These are phyloP conservation scores for Borealophlyctis nickersoniae DNA, from an alignment of 192 early-diverging fungal species.

Conservation along the genomic window DNA sequence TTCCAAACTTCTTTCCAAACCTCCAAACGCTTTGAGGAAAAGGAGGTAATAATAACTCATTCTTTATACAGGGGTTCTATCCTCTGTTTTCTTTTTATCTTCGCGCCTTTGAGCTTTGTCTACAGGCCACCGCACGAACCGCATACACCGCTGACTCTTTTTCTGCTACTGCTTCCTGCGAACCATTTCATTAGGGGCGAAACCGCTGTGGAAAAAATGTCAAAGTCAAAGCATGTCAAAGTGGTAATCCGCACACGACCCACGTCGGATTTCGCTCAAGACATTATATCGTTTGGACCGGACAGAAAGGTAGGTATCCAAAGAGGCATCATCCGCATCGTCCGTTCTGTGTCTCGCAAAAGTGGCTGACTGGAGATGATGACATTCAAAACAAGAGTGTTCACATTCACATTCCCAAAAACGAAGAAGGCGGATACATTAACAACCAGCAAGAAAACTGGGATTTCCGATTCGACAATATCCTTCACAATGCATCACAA, in stretches of 20 bases:
- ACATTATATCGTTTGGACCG: constrained; percentile 45
- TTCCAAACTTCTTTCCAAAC: no score
- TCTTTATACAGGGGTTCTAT: no score
- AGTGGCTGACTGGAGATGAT: background rate
- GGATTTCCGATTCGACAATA: constrained; percentile 60
- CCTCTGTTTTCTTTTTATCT: no score
- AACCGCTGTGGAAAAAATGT: background rate
- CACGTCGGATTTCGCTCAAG: constrained; percentile 52
- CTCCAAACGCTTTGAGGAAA: no score
- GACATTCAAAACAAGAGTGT: no score
- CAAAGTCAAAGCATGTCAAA: constrained; percentile 54
- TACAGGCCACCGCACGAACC: no score
- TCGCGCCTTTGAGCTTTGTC: no score
- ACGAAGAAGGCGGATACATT: constrained; percentile 57
- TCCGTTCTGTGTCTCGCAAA: background rate
- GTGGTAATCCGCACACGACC: constrained; percentile 62
- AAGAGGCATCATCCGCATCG: no score
- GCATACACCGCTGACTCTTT: no score
- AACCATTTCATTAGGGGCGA: background rate
- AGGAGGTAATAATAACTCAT: no score
- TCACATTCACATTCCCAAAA: constrained; percentile 61
- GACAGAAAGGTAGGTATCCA: constrained; percentile 38
- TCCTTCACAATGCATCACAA: constrained; percentile 60
- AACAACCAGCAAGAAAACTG: constrained; percentile 67
- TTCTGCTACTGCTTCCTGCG: no score